phyloP scores from a whole-genome alignment of 2,329 filamentous ascomycete species.

The Dactylellina drechsleri region DNA sequence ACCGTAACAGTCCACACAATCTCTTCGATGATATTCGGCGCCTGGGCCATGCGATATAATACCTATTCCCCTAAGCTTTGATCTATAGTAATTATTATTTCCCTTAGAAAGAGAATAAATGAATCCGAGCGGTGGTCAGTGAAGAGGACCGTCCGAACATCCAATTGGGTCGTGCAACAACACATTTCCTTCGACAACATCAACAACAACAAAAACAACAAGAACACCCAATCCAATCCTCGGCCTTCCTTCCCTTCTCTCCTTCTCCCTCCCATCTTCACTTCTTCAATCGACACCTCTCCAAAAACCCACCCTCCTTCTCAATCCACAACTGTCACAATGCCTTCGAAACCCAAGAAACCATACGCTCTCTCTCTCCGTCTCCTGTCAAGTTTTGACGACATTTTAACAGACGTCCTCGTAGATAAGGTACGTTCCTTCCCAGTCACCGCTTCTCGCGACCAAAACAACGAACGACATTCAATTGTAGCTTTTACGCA shows the following conservation, averaged over 20 bases:
- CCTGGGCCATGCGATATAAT: not conserved
- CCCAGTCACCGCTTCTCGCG: slow-evolving; percentile 34
- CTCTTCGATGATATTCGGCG: too few species aligned
- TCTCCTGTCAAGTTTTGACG: slow-evolving; percentile 91
- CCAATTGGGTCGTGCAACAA: not conserved
- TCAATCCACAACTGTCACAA: slow-evolving; percentile 9
- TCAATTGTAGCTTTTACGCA: slow-evolving; percentile 5
- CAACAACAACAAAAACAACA: slow-evolving; percentile 15
- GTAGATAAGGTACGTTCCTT: slow-evolving; percentile 83
- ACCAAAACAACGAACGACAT: slow-evolving; percentile 42
- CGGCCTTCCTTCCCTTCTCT: not conserved
- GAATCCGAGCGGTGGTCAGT: not conserved
- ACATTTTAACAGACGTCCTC: slow-evolving; percentile 92
- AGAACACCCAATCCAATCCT: slow-evolving; percentile 14
- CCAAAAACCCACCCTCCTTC: slow-evolving; percentile 5
- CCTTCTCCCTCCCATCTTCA: not conserved
- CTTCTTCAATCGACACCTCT: not conserved
- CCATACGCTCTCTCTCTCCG: slow-evolving; percentile 79
- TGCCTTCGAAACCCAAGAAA: slow-evolving; percentile 50
- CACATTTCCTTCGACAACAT: not conserved
- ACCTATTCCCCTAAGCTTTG: not conserved
- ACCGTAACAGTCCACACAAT: too few species aligned
- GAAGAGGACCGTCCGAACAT: not conserved
- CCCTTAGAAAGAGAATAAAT: not conserved
- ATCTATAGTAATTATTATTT: not conserved